Conservation (phyloP, 108 stramenopile species). For the Aureococcus anophagefferens region DNA sequence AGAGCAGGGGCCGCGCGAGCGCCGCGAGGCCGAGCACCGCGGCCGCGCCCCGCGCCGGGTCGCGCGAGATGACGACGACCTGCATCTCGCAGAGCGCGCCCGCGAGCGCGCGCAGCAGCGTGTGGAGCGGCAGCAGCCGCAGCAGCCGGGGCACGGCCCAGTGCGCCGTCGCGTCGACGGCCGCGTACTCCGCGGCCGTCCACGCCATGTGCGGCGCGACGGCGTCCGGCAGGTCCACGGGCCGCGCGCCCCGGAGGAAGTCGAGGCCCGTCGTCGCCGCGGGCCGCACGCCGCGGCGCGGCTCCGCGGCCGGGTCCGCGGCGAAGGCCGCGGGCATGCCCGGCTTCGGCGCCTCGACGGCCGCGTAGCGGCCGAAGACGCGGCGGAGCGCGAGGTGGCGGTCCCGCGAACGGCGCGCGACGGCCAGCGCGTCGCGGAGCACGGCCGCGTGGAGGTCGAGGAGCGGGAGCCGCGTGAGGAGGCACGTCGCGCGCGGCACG, state of each 20-base stretch:
- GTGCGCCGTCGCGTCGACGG: conserved; percentile 1
- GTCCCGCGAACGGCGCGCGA: neutral
- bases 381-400: neutral
- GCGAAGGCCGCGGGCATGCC: neutral
- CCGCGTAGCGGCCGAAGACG: neutral
- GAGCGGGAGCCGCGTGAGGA: conserved; percentile 20
- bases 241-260: no score
- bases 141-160: conserved; percentile 20
- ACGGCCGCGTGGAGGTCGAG: conserved; percentile 25
- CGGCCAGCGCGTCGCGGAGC: conserved; percentile 25
- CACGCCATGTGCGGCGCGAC: neutral
- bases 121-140: conserved; percentile 8
- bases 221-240: no score
- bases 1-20: conserved; percentile 22
- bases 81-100: conserved; percentile 29
- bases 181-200: neutral
- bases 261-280: no score
- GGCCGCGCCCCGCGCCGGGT: neutral
- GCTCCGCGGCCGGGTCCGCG: neutral
- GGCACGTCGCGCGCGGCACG: conserved; percentile 4
- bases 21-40: conserved; percentile 20
- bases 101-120: conserved; percentile 17
- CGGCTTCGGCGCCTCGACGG: neutral
- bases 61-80: conserved; percentile 3
- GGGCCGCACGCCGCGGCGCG: no score